Conservation (phyloP, 2,329 filamentous ascomycete species). For the Xylariaceae sp. region DNA sequence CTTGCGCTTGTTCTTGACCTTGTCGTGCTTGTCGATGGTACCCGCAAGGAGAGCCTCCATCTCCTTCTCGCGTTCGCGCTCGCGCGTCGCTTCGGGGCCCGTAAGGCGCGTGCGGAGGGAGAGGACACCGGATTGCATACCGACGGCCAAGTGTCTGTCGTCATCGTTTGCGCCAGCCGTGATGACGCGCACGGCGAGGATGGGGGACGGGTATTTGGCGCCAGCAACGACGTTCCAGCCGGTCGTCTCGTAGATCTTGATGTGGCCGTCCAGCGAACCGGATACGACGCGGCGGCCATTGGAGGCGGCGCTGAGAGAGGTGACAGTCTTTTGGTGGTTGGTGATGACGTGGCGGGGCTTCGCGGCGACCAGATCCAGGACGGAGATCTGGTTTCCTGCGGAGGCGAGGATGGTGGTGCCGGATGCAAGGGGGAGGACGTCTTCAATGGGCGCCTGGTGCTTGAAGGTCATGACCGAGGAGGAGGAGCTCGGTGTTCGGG, state of each 20-base stretch:
- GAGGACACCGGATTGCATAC: slow-evolving; percentile 89
- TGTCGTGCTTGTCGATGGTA: slow-evolving; percentile 72
- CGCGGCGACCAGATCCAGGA: slow-evolving; percentile 87
- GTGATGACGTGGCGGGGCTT: slow-evolving; percentile 80
- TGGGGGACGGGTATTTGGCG: slow-evolving; percentile 86
- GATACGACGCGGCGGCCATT: slow-evolving; percentile 76
- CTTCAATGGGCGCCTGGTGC: slow-evolving; percentile 82
- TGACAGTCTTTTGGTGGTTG: slow-evolving; percentile 98
- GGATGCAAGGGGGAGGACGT: slow-evolving; percentile 78
- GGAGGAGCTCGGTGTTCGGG: slow-evolving; percentile 59
- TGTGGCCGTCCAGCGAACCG: slow-evolving; percentile 87
- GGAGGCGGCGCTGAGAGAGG: slow-evolving; percentile 75
- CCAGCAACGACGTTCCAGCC: slow-evolving; percentile 96
- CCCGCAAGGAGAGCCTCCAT: slow-evolving; percentile 79
- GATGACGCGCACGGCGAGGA: slow-evolving; percentile 78
- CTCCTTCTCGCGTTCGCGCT: slow-evolving; percentile 72
- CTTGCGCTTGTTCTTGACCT: slow-evolving; percentile 65
- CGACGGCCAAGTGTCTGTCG: slow-evolving; percentile 90
- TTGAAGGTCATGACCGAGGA: slow-evolving; percentile 84
- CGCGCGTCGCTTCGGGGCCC: slow-evolving; percentile 70
- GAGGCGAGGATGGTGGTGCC: slow-evolving; percentile 83
- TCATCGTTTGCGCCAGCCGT: slow-evolving; percentile 61
- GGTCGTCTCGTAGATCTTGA: slow-evolving; percentile 93
- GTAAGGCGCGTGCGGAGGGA: slow-evolving; percentile 85
- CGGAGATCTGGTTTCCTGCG: slow-evolving; percentile 79